phyloP scores from a whole-genome alignment of 2,329 filamentous ascomycete genomes.

The Penicillium sp. region DNA sequence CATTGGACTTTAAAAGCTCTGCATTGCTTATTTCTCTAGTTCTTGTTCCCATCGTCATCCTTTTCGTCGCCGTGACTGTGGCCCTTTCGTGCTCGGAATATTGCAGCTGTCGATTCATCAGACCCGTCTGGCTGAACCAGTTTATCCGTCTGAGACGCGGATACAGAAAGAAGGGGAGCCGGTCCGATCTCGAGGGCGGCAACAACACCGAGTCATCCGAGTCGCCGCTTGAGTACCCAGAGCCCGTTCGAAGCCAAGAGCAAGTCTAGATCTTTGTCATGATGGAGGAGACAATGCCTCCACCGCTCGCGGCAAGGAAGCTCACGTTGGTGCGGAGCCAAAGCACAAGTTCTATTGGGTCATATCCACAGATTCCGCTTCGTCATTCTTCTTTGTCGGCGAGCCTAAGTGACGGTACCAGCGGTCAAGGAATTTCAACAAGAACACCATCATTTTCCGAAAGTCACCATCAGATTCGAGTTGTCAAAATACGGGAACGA shows the following conservation, averaged over 20 bases:
- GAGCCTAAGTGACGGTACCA: conserved; percentile 17
- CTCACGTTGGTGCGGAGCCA: conserved; percentile 10
- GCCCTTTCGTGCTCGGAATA: conserved; percentile 45
- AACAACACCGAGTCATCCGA: conserved; percentile 37
- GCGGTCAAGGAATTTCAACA: conserved; percentile 25
- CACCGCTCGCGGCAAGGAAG: conserved; percentile 58
- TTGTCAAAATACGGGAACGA: conserved; percentile 27
- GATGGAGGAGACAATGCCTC: conserved; percentile 41
- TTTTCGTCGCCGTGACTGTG: conserved; percentile 45
- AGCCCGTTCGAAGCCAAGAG: conserved; percentile 28
- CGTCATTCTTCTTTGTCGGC: conserved; percentile 33
- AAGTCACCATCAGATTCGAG: conserved; percentile 26
- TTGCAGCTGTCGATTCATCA: conserved; percentile 33
- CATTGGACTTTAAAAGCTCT: conserved; percentile 39
- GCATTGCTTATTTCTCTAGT: conserved; percentile 51
- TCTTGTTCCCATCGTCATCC: conserved; percentile 52
- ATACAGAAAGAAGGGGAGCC: conserved; percentile 32
- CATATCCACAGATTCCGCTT: conserved; percentile 31
- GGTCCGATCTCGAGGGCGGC: conserved; percentile 39
- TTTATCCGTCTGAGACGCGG: conserved; percentile 29
- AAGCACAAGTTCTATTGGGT: conserved; percentile 17
- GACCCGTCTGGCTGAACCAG: conserved; percentile 30
- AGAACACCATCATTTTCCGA: conserved; percentile 29
- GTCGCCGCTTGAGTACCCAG: conserved; percentile 31
- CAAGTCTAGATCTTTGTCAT: conserved; percentile 27